A percentile compares a stretch with the other conserved stretches of the same genome.
These are phyloP conservation scores for Bruguiera hainesii DNA, from an alignment of 441 rosid species.

Conservation along the genomic window DNA sequence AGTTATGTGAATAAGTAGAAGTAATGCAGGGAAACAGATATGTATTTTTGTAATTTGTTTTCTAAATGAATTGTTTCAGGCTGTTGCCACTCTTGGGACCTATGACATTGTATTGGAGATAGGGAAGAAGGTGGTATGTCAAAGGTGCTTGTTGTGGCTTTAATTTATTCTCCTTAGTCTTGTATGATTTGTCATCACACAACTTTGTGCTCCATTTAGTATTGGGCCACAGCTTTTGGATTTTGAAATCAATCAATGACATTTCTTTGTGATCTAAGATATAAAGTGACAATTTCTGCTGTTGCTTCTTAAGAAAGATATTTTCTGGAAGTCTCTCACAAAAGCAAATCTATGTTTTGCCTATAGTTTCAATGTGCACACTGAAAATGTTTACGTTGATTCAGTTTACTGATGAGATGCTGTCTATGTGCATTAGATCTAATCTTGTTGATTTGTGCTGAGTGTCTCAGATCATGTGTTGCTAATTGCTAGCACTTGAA, in stretches of 20 bases:
- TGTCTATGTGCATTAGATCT: not conserved
- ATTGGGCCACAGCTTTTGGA: not conserved
- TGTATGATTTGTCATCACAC: not conserved
- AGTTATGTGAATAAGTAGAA: too few relatives aligned
- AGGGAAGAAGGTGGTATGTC: conserved; percentile 90
- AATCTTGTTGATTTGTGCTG: not conserved
- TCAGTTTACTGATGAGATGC: not conserved
- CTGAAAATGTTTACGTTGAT: too few relatives aligned
- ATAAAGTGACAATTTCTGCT: not conserved
- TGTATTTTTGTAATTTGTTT: not conserved
- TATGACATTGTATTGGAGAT: conserved; percentile 81
- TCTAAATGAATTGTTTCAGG: conserved; percentile 39
- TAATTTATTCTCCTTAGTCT: not conserved
- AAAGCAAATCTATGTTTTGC: not conserved
- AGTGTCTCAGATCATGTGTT: not conserved
- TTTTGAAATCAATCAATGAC: not conserved
- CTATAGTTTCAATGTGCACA: not conserved
- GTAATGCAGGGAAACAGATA: too few relatives aligned
- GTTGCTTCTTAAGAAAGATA: not conserved
- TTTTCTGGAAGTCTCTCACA: not conserved
- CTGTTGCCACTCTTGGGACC: conserved; percentile 81
- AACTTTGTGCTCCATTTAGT: not conserved
- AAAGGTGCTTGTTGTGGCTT: conserved; percentile 46
- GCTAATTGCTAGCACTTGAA: not conserved
- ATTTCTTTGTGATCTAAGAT: not conserved